Percentiles rank a stretch among this genome's conserved stretches.
phyloP scores from a whole-genome alignment of 2,329 filamentous ascomycete species.

The Aspergillus nomiae region DNA sequence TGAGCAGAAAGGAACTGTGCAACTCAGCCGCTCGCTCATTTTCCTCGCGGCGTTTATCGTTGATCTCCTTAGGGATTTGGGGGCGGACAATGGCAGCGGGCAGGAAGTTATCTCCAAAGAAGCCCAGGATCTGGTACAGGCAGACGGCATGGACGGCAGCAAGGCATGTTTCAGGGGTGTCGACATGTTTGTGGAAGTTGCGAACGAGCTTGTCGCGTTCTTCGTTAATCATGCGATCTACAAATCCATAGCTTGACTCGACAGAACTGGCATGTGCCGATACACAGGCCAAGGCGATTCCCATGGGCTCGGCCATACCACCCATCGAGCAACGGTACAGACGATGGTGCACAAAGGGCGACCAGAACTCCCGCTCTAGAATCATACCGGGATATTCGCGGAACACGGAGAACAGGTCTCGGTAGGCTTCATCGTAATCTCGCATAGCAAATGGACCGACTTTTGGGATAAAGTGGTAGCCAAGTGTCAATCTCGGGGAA shows the following conservation, averaged over 20 bases:
- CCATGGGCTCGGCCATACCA: slow-evolving; percentile 18
- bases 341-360: slow-evolving; percentile 19
- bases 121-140: slow-evolving; percentile 18
- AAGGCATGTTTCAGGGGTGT: slow-evolving; percentile 16
- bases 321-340: slow-evolving; percentile 17
- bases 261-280: slow-evolving; percentile 14
- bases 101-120: slow-evolving; percentile 15
- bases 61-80: background rate
- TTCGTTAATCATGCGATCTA: slow-evolving; percentile 14
- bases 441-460: background rate
- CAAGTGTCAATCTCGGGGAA: slow-evolving; percentile 8
- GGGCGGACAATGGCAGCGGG: slow-evolving; percentile 2
- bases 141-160: slow-evolving; percentile 20
- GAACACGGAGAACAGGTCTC: slow-evolving; percentile 12
- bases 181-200: slow-evolving; percentile 12
- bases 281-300: slow-evolving; percentile 14
- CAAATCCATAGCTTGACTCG: slow-evolving; percentile 15
- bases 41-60: slow-evolving; percentile 3
- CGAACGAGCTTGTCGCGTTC: slow-evolving; percentile 18
- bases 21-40: slow-evolving; percentile 10
- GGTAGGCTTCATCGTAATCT: slow-evolving; percentile 7
- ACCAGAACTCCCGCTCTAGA: slow-evolving; percentile 19
- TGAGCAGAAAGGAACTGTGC: slow-evolving; percentile 15
- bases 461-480: slow-evolving; percentile 9
- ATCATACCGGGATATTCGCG: slow-evolving; percentile 16